Conservation (phyloP, 208 protist species). For the Trypanosoma theileri region DNA sequence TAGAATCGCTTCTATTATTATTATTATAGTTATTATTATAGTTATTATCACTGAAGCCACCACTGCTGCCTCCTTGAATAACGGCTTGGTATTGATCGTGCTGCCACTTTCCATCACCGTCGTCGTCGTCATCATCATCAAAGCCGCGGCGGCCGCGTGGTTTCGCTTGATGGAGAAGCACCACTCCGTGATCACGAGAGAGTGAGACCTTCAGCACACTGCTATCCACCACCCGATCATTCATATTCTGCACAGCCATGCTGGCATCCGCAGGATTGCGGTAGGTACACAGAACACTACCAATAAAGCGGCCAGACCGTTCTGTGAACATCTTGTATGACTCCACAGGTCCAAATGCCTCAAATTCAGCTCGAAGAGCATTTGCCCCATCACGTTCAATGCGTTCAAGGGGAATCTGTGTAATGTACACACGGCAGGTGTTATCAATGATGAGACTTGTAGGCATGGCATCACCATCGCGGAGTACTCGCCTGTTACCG, state of each 20-base stretch:
- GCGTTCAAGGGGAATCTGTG: conserved; percentile 80
- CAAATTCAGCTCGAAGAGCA: conserved; percentile 78
- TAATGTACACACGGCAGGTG: conserved; percentile 83
- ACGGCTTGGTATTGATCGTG: conserved; percentile 80
- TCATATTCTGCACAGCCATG: conserved; percentile 68
- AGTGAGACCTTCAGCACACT: conserved; percentile 63
- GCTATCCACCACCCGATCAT: conserved; percentile 65
- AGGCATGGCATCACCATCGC: conserved; percentile 26
- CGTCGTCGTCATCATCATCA: conserved; percentile 24
- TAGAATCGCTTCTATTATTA: conserved; percentile 29
- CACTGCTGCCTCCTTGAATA: conserved; percentile 51
- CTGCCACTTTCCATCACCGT: conserved; percentile 41
- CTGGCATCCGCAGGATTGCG: conserved; percentile 88
- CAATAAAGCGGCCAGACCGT: conserved; percentile 78
- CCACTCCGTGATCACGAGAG: conserved; percentile 80
- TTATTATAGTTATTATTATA: background rate
- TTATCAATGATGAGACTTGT: conserved; percentile 86
- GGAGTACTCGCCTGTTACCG: background rate
- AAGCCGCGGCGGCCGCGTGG: conserved; percentile 34
- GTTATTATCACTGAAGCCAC: conserved; percentile 32
- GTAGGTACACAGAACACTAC: conserved; percentile 84
- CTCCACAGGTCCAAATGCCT: conserved; percentile 81
- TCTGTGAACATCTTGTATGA: conserved; percentile 90
- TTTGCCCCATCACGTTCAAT: conserved; percentile 79
- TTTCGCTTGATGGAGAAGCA: conserved; percentile 52